phyloP scores from a whole-genome alignment of 495 filamentous ascomycete species.

The Lasiosphaeris hirsuta region DNA sequence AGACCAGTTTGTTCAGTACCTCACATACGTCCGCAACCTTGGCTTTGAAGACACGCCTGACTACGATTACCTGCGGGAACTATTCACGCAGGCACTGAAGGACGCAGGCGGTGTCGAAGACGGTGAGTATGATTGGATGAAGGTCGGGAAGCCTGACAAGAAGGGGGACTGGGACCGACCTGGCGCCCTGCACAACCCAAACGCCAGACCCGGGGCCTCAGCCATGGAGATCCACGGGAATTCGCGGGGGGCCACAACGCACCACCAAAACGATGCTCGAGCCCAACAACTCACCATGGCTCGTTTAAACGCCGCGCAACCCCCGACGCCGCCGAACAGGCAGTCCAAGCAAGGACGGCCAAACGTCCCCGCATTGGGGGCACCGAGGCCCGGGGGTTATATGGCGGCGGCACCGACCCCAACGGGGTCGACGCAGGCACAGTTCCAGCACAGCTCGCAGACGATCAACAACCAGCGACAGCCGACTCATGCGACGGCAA shows the following conservation, averaged over 20 bases:
- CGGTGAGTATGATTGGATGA: slow-evolving; percentile 99
- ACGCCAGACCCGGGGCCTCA: slow-evolving; percentile 69
- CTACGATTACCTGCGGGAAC: slow-evolving; percentile 95
- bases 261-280: slow-evolving; percentile 53
- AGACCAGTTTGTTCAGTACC: slow-evolving; percentile 96
- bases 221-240: slow-evolving; percentile 70
- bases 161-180: slow-evolving; percentile 76
- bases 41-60: slow-evolving; percentile 98
- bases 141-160: slow-evolving; percentile 92
- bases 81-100: slow-evolving; percentile 96
- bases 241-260: slow-evolving; percentile 53
- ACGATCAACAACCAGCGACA: slow-evolving; percentile 63
- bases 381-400: slow-evolving; percentile 75
- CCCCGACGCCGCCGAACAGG: slow-evolving; percentile 83
- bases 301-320: slow-evolving; percentile 97
- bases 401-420: slow-evolving; percentile 58
- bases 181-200: slow-evolving; percentile 62
- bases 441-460: slow-evolving; percentile 85
- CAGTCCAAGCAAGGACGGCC: slow-evolving; percentile 78
- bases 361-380: slow-evolving; percentile 71
- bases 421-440: slow-evolving; percentile 78
- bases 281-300: slow-evolving; percentile 66
- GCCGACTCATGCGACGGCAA: slow-evolving; percentile 57
- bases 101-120: slow-evolving; percentile 92
- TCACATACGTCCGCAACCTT: slow-evolving; percentile 94